Evolutionary conservation across 2,329 filamentous ascomycete genomes (phyloP), one percentile per base, ranked within the genome.

Genomic region (Curvularia spicifera): DNA sequence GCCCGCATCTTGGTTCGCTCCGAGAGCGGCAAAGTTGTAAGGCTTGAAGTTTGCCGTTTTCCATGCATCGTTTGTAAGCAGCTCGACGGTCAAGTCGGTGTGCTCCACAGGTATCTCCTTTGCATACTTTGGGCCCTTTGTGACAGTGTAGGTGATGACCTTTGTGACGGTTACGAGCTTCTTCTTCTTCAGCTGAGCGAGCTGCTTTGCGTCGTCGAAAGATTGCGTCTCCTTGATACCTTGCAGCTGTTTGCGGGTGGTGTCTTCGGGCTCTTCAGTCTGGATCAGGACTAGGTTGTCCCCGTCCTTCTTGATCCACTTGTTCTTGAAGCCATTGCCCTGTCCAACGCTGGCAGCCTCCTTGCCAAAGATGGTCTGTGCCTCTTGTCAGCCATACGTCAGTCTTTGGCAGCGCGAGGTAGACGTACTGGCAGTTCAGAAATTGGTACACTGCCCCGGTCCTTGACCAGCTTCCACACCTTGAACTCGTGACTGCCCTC

Each of bases 31-130:
- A 81, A 91, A 91, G 76, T 91, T 91, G 78, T 91, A 91, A 37
- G 88, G 87, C 77, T 91, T 98, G 84, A 98, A 94, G 64, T 89
- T 87, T 8, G 91, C 91, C 40, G 89, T 91, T 83, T 97, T 94
- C 95, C 95, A 99, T 18, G 91, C 87, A 43, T 94, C 94, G 71
- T 83, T 90, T 46, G 88, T 83, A 65, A 99, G 83, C 91, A 99
- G 97, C 57, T 99, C 95, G 51, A 88, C 89, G 10, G 95, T 98
- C 73, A 99, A 82, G 76, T 99, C 95, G 43, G 95, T 97, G 79
- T 96, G 92, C 81, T 98, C 93, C 78, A 96, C 92, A 45, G 90
- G 84, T 65, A 98, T 91, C 78, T 97, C 90, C 48, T 90, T 86
- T 43, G 93, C 91, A 75, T 93, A 99, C 78, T 96, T 96, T 60